Evolutionary conservation across 352 stramenopile species (phyloP).

Genomic region (Aphanomyces stellatus): DNA sequence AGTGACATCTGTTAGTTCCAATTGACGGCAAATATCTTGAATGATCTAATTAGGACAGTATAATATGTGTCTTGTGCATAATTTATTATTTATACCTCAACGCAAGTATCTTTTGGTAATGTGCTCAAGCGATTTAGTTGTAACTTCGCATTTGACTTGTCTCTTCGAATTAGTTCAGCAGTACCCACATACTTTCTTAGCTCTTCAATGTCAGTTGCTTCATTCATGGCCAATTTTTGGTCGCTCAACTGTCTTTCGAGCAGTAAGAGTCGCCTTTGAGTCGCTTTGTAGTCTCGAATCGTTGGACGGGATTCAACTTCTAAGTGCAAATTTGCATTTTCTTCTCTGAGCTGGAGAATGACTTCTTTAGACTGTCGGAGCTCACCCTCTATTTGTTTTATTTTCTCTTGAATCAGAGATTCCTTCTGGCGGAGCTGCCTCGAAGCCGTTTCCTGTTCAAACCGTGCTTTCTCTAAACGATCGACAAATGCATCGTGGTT

Average conservation of each 20-base stretch:
- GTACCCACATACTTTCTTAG: constrained; percentile 76
- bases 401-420: constrained; percentile 65
- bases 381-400: constrained; percentile 65
- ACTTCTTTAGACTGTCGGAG: constrained; percentile 46
- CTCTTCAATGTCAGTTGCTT: constrained; percentile 66
- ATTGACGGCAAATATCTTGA: constrained; percentile 71
- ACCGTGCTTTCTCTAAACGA: constrained; percentile 55
- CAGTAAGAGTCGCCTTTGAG: constrained; percentile 61
- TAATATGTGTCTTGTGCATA: not conserved
- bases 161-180: constrained; percentile 65
- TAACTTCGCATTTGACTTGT: constrained; percentile 68
- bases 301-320: constrained; percentile 71
- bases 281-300: constrained; percentile 70
- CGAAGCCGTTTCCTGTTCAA: constrained; percentile 63
- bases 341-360: constrained; percentile 64
- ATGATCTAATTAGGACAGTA: constrained; percentile 28
- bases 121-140: constrained; percentile 68
- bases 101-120: constrained; percentile 58
- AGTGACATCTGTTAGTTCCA: constrained; percentile 77
- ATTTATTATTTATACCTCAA: constrained; percentile 32
- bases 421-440: constrained; percentile 54
- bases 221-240: constrained; percentile 61
- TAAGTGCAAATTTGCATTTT: constrained; percentile 67
- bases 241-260: constrained; percentile 68
- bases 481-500: constrained; percentile 64